Conservation (phyloP, 352 stramenopile genomes). For the Salisapilia sapeloensis region DNA sequence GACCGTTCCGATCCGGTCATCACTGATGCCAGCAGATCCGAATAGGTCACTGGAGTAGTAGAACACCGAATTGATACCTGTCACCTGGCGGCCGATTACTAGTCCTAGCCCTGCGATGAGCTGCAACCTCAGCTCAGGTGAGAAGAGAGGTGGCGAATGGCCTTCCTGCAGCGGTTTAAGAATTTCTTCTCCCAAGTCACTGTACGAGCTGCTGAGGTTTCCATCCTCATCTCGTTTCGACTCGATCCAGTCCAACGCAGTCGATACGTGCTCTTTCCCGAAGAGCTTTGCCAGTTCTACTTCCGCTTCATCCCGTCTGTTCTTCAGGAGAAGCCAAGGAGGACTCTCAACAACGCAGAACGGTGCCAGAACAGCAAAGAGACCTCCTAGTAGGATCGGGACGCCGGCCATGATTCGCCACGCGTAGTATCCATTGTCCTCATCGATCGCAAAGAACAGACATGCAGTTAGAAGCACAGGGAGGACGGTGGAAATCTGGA, state of each 20-base stretch:
- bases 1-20: conserved; percentile 1
- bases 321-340: conserved; percentile 2
- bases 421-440: background rate
- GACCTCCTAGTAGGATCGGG: conserved; percentile 2
- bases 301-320: conserved; percentile 1
- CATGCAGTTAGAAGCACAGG: conserved; percentile 1
- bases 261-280: conserved; percentile 1
- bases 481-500: conserved; percentile 2
- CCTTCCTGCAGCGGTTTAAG: too few species aligned
- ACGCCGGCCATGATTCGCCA: conserved; percentile 5
- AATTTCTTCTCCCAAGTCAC: too few species aligned
- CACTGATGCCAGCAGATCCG: conserved; percentile 1
- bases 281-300: conserved; percentile 2
- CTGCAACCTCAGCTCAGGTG: conserved; percentile 2
- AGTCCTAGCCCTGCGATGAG: too few species aligned
- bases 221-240: background rate
- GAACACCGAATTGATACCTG: conserved; percentile 3
- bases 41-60: conserved; percentile 4
- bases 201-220: conserved; percentile 3
- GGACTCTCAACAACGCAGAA: conserved; percentile 2
- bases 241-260: conserved; percentile 2
- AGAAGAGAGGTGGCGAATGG: too few species aligned
- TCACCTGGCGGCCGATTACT: conserved; percentile 3
- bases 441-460: conserved; percentile 1
- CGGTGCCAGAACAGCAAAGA: conserved; percentile 1